Evolutionary conservation across 1,284 basidiomycete genomes (phyloP), one percentile per base, ranked within the genome.

Genomic region (Trichosporon inkin): DNA sequence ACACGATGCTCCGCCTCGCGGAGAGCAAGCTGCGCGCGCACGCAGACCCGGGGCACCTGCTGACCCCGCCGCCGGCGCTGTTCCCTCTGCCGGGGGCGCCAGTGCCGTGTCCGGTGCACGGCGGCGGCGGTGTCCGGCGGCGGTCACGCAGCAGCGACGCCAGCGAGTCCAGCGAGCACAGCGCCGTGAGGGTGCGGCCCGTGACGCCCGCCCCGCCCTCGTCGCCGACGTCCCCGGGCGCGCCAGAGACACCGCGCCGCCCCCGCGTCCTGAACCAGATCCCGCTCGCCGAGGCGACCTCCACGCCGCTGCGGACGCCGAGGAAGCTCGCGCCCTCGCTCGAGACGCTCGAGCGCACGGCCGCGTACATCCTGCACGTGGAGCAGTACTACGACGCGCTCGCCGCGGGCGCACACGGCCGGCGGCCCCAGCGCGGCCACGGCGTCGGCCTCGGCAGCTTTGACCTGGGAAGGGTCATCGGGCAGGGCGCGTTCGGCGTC

Each of bases 401-500:
- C 52, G 22, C 28, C 2, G 28, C 4, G 39, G 39, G 47, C 11
- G 32, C 36, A n/a, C 10, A 22, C 28, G 2, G 51, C 39, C 37
- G 49, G 49, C 10, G 49, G 38, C 17, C 19, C 39, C 24, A 65
- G 28, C 35, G 63, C 49, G 28, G 52, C 8, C 47, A 56, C 41
- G 88, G 88, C 73, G 88, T 97, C 44, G 88, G 90, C 70, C 86
- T 86, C 57, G 89, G 85, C 68, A 88, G 88, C 38, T 98, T 98
- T 77, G 83, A 86, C 65, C 89, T 90, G 76, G 84, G 97, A 67
- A 90, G 96, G 82, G 93, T 92, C 52, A 96, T 98, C 72, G 94
- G 95, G 44, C 92, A 96, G 75, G 94, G 93, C 70, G 94, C 95
- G 6, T 99, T 98, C 79, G 95, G 94, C 2, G 93, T 98, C 51